Base-by-base conservation (phyloP, 2,329 filamentous ascomycete genomes). In the Taxawa tesnikishii region DNA sequence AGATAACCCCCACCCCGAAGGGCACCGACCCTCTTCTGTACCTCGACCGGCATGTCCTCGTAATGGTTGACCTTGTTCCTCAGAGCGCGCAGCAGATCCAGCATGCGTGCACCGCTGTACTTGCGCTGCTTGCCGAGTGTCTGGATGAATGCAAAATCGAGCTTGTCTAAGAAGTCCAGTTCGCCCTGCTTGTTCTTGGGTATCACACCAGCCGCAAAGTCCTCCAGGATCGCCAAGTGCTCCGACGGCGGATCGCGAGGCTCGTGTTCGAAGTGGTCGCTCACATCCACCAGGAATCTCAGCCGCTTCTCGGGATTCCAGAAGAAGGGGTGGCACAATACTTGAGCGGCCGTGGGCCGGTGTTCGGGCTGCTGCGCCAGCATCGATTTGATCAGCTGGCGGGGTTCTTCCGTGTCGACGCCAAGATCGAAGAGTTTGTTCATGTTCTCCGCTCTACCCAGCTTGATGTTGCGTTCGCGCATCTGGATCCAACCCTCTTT, bases 1-100 rank as follows among this genome's bases (percentile, higher is more conserved):
- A 94, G 61, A 50, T 94, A 94, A 3, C 51, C 51, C 0, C 83
- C 83, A 10, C 84, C 77, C 0, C 84, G 80, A 37, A 88, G 51
- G 6, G 75, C 60, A 0, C 84, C 85, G 0, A 94, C 82, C 45
- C 69, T 66, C 30, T 65, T 64, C 57, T 79, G 88, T 40, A 94
- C 70, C 29, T 74, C 62, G 10, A 87, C 81, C 5, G 82, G 71
- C 83, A 98, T 88, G 54, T 98, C 90, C 49, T 94, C 87, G 53
- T 94, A 98, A 52, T 98, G 90, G 42, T 96, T 94, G 47, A 82
- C 83, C 70, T 98, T 98, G 59, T 98, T 98, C 15, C 90, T 70
- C 34, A 98, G 63, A 2, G 88, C 90, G 2, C 90, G 73, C 13
- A 98, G 62, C 14, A 98, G 66, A 56, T 98, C 90, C 33, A 98